Conservation (phyloP, 83 land plant species). For the Diphasiastrum complanatum region DNA sequence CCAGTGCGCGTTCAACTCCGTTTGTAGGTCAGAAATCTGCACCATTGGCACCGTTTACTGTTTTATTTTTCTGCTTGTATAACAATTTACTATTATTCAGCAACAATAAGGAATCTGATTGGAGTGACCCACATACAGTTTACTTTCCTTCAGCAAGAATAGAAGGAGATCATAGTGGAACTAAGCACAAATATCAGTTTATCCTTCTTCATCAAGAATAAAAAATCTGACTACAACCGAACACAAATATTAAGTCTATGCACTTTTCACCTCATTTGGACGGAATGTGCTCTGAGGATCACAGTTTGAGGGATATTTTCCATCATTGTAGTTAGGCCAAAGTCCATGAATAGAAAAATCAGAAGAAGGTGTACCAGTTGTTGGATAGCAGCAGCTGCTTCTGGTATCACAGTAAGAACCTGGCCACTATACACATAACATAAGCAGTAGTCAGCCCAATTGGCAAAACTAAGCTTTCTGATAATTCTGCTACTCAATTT, state of each 20-base stretch:
- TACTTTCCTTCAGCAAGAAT: no score
- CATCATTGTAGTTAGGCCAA: slow-evolving; percentile 84
- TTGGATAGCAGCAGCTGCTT: slow-evolving; percentile 66
- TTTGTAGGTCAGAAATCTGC: slow-evolving; percentile 48
- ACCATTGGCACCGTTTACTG: no score
- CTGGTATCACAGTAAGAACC: slow-evolving; percentile 72
- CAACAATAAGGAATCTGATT: no score
- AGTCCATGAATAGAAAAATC: slow-evolving; percentile 81
- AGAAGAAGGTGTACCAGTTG: slow-evolving; percentile 65
- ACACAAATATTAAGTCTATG: neutral
- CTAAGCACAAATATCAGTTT: no score
- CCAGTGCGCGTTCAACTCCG: slow-evolving; percentile 47
- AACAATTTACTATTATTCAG: no score
- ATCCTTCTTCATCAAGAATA: neutral
- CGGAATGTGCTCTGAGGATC: slow-evolving; percentile 36
- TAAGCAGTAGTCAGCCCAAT: no score
- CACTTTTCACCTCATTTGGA: slow-evolving; percentile 35
- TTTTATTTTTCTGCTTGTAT: no score
- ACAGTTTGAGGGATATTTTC: slow-evolving; percentile 62
- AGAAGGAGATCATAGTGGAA: no score
- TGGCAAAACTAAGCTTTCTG: no score
- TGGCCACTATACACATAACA: slow-evolving; percentile 90
- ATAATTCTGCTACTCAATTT: no score
- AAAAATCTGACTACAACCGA: neutral
- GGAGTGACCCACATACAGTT: no score